Percentiles rank a stretch among this genome's conserved stretches.
Conservation (phyloP, 1,139 yeast species). For the Wickerhamomyces sp. region DNA sequence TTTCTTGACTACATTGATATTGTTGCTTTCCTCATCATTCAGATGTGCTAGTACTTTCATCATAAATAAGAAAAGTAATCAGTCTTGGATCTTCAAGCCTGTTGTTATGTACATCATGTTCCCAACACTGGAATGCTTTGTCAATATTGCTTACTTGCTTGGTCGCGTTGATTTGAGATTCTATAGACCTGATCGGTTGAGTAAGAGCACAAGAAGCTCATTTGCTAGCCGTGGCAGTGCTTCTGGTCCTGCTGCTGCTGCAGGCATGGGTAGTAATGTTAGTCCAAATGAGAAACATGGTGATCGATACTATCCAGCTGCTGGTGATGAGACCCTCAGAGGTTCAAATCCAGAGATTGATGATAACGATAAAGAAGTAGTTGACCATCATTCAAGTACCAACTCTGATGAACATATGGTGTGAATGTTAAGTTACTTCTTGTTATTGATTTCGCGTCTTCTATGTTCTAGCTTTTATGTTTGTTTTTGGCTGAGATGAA, state of each 20-base stretch:
- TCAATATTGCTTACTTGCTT: conserved; percentile 49
- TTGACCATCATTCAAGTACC: neutral
- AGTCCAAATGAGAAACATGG: neutral
- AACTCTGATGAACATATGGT: neutral
- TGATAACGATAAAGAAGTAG: conserved; percentile 1
- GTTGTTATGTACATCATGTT: conserved; percentile 63
- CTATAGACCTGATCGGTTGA: conserved; percentile 64
- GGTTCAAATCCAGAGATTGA: conserved; percentile 6
- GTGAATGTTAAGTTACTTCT: neutral
- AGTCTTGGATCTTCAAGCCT: conserved; percentile 43
- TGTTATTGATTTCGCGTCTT: too few relatives aligned
- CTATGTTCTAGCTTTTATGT: too few relatives aligned
- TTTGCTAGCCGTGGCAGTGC: neutral
- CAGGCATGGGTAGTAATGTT: neutral
- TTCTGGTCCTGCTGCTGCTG: neutral
- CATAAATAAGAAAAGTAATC: conserved; percentile 27
- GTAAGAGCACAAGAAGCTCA: conserved; percentile 1
- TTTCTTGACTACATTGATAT: conserved; percentile 44
- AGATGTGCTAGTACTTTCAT: conserved; percentile 53
- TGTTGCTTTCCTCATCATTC: conserved; percentile 53
- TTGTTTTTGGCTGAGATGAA: too few relatives aligned
- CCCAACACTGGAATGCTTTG: conserved; percentile 58
- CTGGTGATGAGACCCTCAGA: conserved; percentile 8
- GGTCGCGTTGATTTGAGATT: conserved; percentile 71
- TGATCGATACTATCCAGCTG: neutral